A percentile compares a stretch with the other conserved stretches of the same genome.
These are phyloP conservation scores for Pseudogymnoascus sp. DNA, from an alignment of 2,329 filamentous ascomycete genomes.

Conservation along the genomic window DNA sequence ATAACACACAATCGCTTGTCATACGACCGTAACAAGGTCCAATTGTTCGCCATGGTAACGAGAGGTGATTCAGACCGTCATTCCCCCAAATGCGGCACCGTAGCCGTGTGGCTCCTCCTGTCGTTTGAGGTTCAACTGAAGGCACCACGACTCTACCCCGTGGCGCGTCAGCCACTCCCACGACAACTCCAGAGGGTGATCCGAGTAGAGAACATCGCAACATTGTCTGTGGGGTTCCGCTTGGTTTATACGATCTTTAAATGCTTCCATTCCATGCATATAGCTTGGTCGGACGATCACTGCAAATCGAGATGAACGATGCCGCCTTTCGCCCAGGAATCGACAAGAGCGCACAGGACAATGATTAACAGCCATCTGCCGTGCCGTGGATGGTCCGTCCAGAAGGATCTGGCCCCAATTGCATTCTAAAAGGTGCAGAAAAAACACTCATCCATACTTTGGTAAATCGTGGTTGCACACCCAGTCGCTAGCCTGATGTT, in stretches of 20 bases:
- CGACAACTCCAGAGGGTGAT: not conserved
- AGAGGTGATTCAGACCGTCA: not conserved
- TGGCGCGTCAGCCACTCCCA: not conserved
- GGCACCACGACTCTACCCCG: not conserved
- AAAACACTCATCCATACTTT: not conserved
- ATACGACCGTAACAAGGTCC: not conserved
- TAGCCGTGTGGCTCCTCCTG: conserved; percentile 7
- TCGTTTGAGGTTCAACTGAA: not conserved
- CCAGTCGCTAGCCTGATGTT: not conserved
- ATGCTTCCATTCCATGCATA: conserved; percentile 8
- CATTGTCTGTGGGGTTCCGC: not conserved
- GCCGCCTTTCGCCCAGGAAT: not conserved
- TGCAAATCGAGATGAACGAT: not conserved
- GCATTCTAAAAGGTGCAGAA: not conserved
- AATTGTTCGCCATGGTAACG: not conserved
- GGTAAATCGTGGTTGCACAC: not conserved
- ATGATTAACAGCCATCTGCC: not conserved
- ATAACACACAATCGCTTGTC: not conserved
- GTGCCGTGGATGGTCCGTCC: not conserved
- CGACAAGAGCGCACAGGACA: not conserved
- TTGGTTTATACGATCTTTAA: not conserved
- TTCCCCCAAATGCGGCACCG: not conserved
- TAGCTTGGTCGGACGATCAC: not conserved
- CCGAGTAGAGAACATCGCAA: not conserved
- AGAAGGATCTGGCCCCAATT: not conserved